Percentiles rank a stretch among this genome's conserved stretches.
phyloP scores from a whole-genome alignment of 257 asterid genomes.

The Plantago elongata region DNA sequence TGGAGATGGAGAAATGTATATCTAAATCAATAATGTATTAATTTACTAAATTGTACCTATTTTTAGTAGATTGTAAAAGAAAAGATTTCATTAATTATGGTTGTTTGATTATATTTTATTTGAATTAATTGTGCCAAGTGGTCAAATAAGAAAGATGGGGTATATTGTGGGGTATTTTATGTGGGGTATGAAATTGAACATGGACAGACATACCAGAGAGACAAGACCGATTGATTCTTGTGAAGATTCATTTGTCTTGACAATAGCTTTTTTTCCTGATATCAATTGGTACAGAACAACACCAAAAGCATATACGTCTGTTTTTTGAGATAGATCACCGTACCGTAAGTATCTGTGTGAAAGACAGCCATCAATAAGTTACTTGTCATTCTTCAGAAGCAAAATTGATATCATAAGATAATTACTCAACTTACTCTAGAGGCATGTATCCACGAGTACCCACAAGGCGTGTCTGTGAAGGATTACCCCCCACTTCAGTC shows the following conservation, averaged over 20 bases:
- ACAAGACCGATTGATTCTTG: conserved; percentile 67
- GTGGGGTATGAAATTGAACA: neutral
- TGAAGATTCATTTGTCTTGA: conserved; percentile 44
- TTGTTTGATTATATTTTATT: too few species aligned
- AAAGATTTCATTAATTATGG: too few species aligned
- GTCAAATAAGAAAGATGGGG: too few species aligned
- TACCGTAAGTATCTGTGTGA: conserved; percentile 61
- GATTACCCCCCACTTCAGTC: conserved; percentile 64
- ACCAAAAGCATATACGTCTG: conserved; percentile 81
- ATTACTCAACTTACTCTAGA: conserved; percentile 48
- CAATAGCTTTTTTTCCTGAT: conserved; percentile 68
- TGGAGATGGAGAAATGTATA: too few species aligned
- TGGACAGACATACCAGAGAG: conserved; percentile 44
- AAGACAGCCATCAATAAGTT: neutral
- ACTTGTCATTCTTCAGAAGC: neutral
- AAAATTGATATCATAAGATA: neutral
- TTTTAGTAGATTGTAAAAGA: too few species aligned
- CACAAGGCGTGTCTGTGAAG: conserved; percentile 67
- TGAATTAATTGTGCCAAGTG: too few species aligned
- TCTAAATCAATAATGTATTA: too few species aligned
- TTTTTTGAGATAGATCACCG: conserved; percentile 69
- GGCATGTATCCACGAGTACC: conserved; percentile 92
- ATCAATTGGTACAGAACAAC: conserved; percentile 72
- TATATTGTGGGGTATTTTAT: too few species aligned
- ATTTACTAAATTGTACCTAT: too few species aligned